Percentiles rank a stretch among this genome's conserved stretches.
These are phyloP conservation scores for Aspergillus costaricaensis DNA, from an alignment of 2,329 filamentous ascomycete genomes.

Conservation along the genomic window DNA sequence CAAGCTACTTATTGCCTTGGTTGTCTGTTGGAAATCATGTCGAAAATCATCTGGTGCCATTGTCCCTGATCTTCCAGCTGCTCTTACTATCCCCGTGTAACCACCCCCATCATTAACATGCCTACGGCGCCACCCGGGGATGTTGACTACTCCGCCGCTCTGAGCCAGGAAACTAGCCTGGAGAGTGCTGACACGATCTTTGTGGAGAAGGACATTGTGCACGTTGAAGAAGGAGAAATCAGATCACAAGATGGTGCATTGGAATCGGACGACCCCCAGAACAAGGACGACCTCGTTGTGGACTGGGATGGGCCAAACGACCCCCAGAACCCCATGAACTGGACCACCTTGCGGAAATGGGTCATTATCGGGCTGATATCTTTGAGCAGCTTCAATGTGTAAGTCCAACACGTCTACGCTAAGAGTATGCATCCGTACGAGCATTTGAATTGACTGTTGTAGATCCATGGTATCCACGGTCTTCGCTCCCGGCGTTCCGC, in stretches of 20 bases:
- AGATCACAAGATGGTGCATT: neutral
- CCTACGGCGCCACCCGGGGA: conserved; percentile 1
- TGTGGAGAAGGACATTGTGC: conserved; percentile 10
- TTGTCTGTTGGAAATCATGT: neutral
- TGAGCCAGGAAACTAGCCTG: conserved; percentile 9
- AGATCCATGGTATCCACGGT: conserved; percentile 41
- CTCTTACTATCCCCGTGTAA: neutral
- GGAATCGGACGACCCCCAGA: conserved; percentile 10
- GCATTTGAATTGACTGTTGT: neutral
- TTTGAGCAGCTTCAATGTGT: conserved; percentile 23
- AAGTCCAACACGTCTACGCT: neutral
- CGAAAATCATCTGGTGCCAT: neutral
- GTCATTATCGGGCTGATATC: conserved; percentile 21
- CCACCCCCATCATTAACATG: conserved; percentile 6
- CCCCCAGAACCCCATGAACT: conserved; percentile 23
- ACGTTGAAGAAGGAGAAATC: conserved; percentile 6
- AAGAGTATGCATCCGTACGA: neutral
- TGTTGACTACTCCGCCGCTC: conserved; percentile 7
- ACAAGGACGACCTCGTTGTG: conserved; percentile 14
- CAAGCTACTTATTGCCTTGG: conserved; percentile 13
- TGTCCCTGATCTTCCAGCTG: neutral
- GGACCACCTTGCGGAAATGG: conserved; percentile 20
- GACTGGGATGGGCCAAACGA: conserved; percentile 20
- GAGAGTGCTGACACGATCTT: conserved; percentile 9
- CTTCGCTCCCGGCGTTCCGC: conserved; percentile 40